Conservation (phyloP, 73 alveolate species). For the Tetrahymena thermophila region DNA sequence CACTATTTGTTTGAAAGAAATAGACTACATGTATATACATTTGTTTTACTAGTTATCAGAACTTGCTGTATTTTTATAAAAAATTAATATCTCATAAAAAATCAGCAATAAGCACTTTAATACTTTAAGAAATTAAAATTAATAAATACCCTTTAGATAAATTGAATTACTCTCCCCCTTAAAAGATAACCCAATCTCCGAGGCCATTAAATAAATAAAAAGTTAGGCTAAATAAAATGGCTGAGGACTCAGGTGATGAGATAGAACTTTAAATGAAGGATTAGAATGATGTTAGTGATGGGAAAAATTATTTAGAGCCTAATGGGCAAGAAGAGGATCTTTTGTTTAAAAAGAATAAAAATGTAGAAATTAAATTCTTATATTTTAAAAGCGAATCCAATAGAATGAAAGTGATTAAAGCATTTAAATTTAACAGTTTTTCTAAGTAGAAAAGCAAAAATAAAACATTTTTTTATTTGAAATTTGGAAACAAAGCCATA, state of each 20-base stretch:
- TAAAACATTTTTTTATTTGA: too few relatives aligned
- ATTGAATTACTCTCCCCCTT: neutral
- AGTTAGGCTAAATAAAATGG: neutral
- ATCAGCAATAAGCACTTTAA: neutral
- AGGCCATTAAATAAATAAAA: neutral
- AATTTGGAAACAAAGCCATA: neutral
- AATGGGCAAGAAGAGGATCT: neutral
- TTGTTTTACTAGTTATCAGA: neutral
- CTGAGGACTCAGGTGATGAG: slow-evolving; percentile 1
- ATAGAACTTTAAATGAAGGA: neutral
- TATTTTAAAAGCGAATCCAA: neutral
- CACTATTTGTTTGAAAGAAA: neutral
- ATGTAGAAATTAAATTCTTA: neutral
- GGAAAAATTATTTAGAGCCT: neutral
- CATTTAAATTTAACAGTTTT: too few relatives aligned
- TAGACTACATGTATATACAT: neutral
- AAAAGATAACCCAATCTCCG: neutral
- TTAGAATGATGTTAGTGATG: neutral
- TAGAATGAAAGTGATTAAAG: neutral
- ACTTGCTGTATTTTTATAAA: neutral
- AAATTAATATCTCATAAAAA: neutral
- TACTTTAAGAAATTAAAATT: neutral
- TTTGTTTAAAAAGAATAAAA: neutral
- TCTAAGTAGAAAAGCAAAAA: neutral
- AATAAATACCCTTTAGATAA: neutral